Conservation (phyloP, 2,329 filamentous ascomycete genomes). For the Westerdykella aurantiaca region DNA sequence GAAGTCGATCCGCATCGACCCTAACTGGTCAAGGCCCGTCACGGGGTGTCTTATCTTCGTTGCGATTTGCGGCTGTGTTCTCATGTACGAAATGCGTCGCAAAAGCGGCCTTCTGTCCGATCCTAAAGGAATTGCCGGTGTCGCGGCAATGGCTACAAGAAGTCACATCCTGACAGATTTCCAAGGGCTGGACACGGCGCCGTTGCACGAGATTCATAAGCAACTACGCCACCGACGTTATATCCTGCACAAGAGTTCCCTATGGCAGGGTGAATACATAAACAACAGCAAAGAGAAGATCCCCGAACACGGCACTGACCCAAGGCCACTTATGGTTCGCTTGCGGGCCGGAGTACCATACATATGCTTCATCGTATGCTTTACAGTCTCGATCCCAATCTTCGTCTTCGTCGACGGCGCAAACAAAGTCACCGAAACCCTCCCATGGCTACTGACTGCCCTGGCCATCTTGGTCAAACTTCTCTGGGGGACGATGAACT, state of each 20-base stretch:
- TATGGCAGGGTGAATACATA: constrained; percentile 58
- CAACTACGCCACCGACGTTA: constrained; percentile 63
- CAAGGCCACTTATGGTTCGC: constrained; percentile 64
- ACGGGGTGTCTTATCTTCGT: constrained; percentile 53
- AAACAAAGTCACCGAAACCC: constrained; percentile 53
- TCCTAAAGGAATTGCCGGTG: constrained; percentile 66
- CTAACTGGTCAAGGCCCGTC: constrained; percentile 57
- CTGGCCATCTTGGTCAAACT: constrained; percentile 63
- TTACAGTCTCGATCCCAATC: constrained; percentile 54
- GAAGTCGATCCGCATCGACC: constrained; percentile 54
- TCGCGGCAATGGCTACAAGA: constrained; percentile 69
- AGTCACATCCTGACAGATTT: constrained; percentile 71
- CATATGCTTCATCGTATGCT: constrained; percentile 52
- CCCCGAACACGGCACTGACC: constrained; percentile 43
- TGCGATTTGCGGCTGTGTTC: constrained; percentile 51
- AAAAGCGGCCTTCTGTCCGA: constrained; percentile 62
- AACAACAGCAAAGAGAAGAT: constrained; percentile 45
- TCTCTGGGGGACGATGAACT: constrained; percentile 63
- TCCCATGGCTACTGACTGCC: constrained; percentile 61
- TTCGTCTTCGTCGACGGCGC: constrained; percentile 55
- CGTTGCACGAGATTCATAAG: constrained; percentile 61
- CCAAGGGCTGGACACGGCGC: constrained; percentile 63
- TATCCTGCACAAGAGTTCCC: constrained; percentile 62
- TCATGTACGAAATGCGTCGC: constrained; percentile 58
- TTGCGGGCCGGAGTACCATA: constrained; percentile 56